Base-by-base conservation (phyloP, 352 stramenopile genomes). In the Globisporangium mamillatum region DNA sequence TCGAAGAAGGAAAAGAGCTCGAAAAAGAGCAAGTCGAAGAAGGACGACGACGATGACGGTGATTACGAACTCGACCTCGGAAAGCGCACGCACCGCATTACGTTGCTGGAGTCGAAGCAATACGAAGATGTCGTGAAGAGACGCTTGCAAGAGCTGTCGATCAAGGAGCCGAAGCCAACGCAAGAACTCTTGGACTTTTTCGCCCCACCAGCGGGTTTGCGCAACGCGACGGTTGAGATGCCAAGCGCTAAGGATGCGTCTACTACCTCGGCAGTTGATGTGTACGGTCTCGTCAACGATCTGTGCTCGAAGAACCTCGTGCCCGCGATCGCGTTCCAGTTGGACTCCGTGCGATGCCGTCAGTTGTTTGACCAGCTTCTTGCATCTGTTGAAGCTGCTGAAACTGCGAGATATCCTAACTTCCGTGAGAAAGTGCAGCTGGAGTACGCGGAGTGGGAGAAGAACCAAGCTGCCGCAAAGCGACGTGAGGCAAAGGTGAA, bases 41-140 rank as follows among this genome's bases (percentile, higher is more conserved):
- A 87, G 24, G 82, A 91, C 5, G 86, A 93, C 2, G 83, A 90
- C 1, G 84, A 97, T 32, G 78, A 82, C 14, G 81, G 66, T 5
- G 71, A 81, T 22, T 88, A 82, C 48, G 80, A 91, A 61, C 74
- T 91, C 5, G 82, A 93, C 52, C 74, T 93, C 14, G 85, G 85
- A 46, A 91, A 94, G 54, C 77, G 84, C 54, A 88, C 77, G 48
- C 81, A 98, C 70, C 93, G 97, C 64, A 99, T 99, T 73, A 99
- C 97, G 34, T 78, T 99, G 25, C 95, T 98, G 76, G 91, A 98
- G 77, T 98, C 96, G 18, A 99, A 99, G 79, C 90, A 98, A 58
- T 99, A 99, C 79, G 97, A 99, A 80, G 93, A 97, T 57, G 88
- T 90, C 58, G 84, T 99, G 71, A 99, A 99, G 81, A 82, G 88